phyloP scores from a whole-genome alignment of 2,329 filamentous ascomycete genomes.

The Cercospora sp. region DNA sequence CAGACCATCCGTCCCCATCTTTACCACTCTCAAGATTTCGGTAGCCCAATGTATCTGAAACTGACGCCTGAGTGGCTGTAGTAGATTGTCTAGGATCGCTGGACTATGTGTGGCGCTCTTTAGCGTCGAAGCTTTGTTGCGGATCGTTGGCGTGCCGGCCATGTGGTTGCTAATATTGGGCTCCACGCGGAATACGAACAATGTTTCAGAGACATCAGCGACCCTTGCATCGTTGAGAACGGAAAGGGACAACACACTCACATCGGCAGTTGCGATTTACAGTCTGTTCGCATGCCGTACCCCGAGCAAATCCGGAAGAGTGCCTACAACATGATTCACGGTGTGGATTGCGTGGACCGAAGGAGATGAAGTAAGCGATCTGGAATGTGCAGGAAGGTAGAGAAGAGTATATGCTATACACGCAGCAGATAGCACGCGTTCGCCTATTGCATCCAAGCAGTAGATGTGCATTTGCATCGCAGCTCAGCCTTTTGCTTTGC shows the following conservation, averaged over 20 bases:
- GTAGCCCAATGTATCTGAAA: background rate
- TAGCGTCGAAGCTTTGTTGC: background rate
- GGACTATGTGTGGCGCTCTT: background rate
- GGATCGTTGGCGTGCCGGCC: background rate
- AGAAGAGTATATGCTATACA: constrained; percentile 10
- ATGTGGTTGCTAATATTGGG: background rate
- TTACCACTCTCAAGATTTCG: background rate
- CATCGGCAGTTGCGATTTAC: background rate
- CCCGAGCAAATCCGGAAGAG: background rate
- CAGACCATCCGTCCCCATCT: background rate
- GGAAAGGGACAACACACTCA: background rate
- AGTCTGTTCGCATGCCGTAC: background rate
- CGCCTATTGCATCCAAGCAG: background rate
- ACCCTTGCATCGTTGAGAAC: background rate
- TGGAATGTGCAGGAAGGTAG: background rate
- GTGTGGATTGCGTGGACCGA: background rate
- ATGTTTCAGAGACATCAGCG: background rate
- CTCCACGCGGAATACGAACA: background rate
- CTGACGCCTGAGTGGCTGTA: background rate
- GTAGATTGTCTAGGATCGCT: background rate
- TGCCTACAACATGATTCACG: background rate
- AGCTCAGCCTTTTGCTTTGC: background rate
- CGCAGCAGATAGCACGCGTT: background rate
- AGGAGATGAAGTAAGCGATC: background rate
- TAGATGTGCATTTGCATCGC: background rate